Evolutionary conservation across 768 basidiomycete genomes (phyloP), one percentile per base, ranked within the genome.

Genomic region (Piloderma croceum): DNA sequence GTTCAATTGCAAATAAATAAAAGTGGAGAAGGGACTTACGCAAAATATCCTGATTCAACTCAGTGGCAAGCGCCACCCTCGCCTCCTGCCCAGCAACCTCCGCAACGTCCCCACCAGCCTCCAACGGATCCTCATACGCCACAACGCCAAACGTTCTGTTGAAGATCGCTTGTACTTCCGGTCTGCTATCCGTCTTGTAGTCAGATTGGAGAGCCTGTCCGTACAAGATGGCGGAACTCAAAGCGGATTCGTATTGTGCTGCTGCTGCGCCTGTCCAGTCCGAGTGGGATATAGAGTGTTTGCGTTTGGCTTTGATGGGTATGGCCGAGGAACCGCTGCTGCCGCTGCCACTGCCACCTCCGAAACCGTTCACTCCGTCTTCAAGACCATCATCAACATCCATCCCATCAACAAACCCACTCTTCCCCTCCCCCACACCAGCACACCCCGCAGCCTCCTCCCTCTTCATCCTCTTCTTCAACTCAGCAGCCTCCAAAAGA

Each of bases 11-110:
- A n/a, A 31, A 37, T 13, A 13, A 3, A 39, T 18, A 21, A 18
- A 38, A 17, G 5, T 39, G 12, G 31, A 36, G 25, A 27, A 24
- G 35, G 32, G 33, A 63, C 80, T 49, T 51, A 90, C 90, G 83
- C 39, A 92, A 66, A 42, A 93, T 89, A 29, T 81, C 86, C 57
- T 79, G 73, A 51, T 92, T 91, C 27, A 91, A 59, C 62, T 89
- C 86, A 43, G 76, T 80, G 21, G 84, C 83, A 41, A 91, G 69
- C 24, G 69, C 59, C 39, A 76, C 67, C 44, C 85, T 69, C 22
- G 84, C 78, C 31, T 73, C 76, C 44, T 79, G 74, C 29, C 87
- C 79, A 7, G 77, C 85, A 17, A 87, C 72, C 46, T 77, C 77
- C 15, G 79, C 75, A 12, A 78, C 74, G 23, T 77, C 71, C 10